Evolutionary conservation across 257 asterid species (phyloP).

Genomic region (Jacaranda copaia): DNA sequence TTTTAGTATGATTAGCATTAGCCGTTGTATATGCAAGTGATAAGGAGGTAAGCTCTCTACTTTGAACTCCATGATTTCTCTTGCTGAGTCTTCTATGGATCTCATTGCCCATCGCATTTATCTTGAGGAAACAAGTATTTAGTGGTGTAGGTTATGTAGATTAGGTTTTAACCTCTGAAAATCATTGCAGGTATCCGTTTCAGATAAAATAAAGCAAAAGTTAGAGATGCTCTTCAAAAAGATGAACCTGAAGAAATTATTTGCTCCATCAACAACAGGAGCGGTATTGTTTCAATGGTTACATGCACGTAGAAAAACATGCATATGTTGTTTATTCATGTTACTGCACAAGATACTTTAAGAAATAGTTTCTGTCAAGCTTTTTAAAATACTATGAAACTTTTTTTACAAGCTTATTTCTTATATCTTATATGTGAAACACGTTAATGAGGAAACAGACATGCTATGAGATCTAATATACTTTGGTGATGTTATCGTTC

Average conservation of each 20-base stretch:
- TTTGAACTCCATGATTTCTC: not conserved
- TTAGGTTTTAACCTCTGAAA: constrained; percentile 25
- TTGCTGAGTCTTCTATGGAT: not conserved
- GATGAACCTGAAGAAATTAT: constrained; percentile 74
- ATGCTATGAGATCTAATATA: too few relatives aligned
- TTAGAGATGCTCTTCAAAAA: constrained; percentile 46
- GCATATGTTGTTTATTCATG: not conserved
- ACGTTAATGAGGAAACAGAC: too few relatives aligned
- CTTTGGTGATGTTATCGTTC: too few relatives aligned
- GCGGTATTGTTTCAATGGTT: constrained; percentile 59
- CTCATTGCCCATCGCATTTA: not conserved
- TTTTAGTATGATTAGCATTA: too few relatives aligned
- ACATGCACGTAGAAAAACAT: constrained; percentile 15
- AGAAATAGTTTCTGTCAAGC: not conserved
- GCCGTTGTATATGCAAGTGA: too few relatives aligned
- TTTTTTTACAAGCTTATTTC: too few relatives aligned
- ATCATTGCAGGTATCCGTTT: constrained; percentile 56
- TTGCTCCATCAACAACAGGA: constrained; percentile 85
- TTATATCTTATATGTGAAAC: too few relatives aligned
- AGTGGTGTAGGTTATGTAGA: constrained; percentile 3
- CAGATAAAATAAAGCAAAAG: constrained; percentile 46
- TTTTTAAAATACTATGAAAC: not conserved
- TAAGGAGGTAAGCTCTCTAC: too few relatives aligned
- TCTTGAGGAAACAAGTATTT: not conserved
- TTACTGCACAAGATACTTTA: constrained; percentile 2